Base-by-base conservation (phyloP, 225 moss, liverwort and hornwort genomes). In the Sphagnum contortum region DNA sequence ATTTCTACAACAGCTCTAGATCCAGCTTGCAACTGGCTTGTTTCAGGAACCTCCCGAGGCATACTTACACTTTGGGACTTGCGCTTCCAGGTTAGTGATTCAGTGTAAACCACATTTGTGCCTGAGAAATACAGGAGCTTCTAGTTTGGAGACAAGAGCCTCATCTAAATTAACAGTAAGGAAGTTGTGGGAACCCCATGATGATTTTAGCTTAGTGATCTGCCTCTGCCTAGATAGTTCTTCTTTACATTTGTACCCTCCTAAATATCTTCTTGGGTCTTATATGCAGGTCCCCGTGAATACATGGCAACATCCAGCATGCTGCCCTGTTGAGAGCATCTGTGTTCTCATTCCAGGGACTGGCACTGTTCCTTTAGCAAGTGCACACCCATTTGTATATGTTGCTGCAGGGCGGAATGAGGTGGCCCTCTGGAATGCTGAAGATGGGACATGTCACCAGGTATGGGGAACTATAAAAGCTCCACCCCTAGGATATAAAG, bases 401-500 rank as follows among this genome's bases (percentile, higher is more conserved):
- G 84, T 93, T 67, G 93, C 93, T 76, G 98, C 89, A 47, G 98
- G 98, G 65, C 80, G 84, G 69, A 88, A 98, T 78, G 93, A 98
- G 71, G 79, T 91, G 50, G 91, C 89, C 57, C 74, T 93, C 10
- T 98, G 98, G 91, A 98, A 98, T 77, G 93, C 93, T 48, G 89
- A 88, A 82, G 89, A 98, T 78, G 98, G 98, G 52, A 82, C 80
- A 70, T 93, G 98, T 71, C 89, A 91, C 71, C 91, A 93, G 93
- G 98, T 98, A 78, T 52, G 52, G 29, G 29, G 29, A 29, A 29
- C 29, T 29, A 29, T 29, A 29, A 29, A 29, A 29, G 29, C 29
- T 29, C 29, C 29, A 29, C 29, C 29, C 29, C 29, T 29, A 29
- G 29, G 29, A 29, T 29, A 29, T 29, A 29, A 1, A 29, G 29